These are phyloP conservation scores for Dendrobium catenatum DNA, from an alignment of 106 monocot genomes.

Conservation along the genomic window DNA sequence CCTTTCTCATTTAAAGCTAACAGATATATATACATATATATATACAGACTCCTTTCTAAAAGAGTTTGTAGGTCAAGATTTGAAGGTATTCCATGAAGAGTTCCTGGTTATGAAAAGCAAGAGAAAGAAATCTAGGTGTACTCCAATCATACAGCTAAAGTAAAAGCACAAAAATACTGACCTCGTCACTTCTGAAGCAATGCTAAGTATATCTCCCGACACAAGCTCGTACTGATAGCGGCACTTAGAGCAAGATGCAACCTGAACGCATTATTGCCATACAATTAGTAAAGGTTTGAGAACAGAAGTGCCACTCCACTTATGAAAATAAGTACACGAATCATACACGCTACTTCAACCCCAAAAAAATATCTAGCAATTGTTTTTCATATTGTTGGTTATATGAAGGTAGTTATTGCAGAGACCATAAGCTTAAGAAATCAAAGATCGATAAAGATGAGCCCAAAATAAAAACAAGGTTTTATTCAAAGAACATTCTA, in stretches of 20 bases:
- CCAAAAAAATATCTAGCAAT: neutral
- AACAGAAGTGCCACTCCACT: neutral
- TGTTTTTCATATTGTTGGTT: neutral
- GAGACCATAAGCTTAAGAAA: neutral
- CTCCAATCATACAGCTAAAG: neutral
- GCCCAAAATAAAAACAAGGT: neutral
- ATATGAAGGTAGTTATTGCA: neutral
- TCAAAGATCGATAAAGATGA: neutral
- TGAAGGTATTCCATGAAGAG: neutral
- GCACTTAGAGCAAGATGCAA: conserved; percentile 86
- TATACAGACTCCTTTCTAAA: neutral
- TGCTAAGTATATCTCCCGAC: conserved; percentile 78
- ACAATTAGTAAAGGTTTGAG: neutral
- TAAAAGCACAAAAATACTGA: conserved; percentile 20
- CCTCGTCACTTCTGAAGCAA: conserved; percentile 90
- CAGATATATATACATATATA: neutral
- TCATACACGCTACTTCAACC: neutral
- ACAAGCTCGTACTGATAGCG: conserved; percentile 94
- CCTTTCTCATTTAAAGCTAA: too few species aligned
- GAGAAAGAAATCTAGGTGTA: neutral
- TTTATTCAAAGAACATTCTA: neutral
- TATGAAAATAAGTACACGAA: neutral
- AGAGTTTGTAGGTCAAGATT: neutral
- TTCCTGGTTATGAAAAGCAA: neutral
- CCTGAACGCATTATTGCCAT: conserved; percentile 21